Base-by-base conservation (phyloP, 352 stramenopile species). In the Globisporangium radiosum region DNA sequence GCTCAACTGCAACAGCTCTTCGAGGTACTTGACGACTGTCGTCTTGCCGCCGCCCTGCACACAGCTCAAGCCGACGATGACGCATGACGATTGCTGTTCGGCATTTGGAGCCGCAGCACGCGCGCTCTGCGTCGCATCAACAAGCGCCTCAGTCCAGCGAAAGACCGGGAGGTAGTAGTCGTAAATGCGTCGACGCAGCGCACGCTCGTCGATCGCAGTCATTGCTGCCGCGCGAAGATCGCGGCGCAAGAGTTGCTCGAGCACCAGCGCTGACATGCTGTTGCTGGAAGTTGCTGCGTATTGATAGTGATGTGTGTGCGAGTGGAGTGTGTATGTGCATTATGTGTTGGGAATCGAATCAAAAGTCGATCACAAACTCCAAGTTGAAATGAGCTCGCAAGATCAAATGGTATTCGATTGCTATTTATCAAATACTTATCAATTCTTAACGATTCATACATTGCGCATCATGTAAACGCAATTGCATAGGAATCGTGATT, bases 41-140 rank as follows among this genome's bases (percentile, higher is more conserved):
- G 87, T 95, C 63, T 94, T 95, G 19, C 87, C 87, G 7, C 85
- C 81, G 10, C 87, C 87, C 70, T 95, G 85, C 50, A 88, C 83
- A 63, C 83, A 92, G 59, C 81, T 95, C 17, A 95, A 60, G 2
- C 85, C 85, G 33, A 95, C 71, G 58, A 78, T 75, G n/a, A 92
- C 73, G 38, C 81, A 88, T 36, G 64, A 67, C n/a, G 63, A 63
- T 14, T 39, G 38, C 17, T 36, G 19, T 44, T 50, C 15, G 8
- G 56, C 54, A 14, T 57, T 56, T 33, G 25, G 15, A 17, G 10
- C 14, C 14, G 15, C 14, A 3, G n/a, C n/a, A 36, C 45, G 44
- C 33, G 64, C 63, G 17, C 47, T 62, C 47, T 70, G 69, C 17
- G 58, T 63, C 17, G 64, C 57, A 47, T 81, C 61, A 48, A 89